A percentile compares a stretch with the other conserved stretches of the same genome.
These are phyloP conservation scores for Solanum clarkiae DNA, from an alignment of 257 asterid genomes.

Conservation along the genomic window DNA sequence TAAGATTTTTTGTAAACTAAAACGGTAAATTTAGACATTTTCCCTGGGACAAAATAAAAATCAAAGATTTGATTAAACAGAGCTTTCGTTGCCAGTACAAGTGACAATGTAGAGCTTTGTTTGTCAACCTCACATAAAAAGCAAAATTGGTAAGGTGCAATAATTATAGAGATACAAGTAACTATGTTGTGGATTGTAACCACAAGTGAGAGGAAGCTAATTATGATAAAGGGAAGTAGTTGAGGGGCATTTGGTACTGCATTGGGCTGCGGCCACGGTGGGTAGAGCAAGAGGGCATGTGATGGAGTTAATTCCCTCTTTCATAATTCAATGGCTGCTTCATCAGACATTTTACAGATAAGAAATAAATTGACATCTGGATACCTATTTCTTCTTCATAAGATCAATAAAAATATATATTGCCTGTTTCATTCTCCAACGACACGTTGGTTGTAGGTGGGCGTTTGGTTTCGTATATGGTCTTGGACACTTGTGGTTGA, in stretches of 20 bases:
- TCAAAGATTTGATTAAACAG: neutral
- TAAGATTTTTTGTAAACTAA: neutral
- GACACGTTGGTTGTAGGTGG: neutral
- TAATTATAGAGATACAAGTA: neutral
- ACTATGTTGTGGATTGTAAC: neutral
- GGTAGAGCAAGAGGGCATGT: neutral
- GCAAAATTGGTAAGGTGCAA: neutral
- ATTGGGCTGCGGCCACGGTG: slow-evolving; percentile 1
- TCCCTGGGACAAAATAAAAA: neutral
- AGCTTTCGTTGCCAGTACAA: neutral
- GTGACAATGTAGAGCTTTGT: neutral
- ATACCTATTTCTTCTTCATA: neutral
- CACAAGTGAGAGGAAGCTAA: neutral
- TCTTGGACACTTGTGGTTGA: neutral
- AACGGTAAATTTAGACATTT: neutral
- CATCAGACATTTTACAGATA: neutral
- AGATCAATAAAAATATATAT: neutral
- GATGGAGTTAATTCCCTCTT: neutral
- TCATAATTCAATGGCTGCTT: too few relatives aligned
- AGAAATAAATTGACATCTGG: neutral
- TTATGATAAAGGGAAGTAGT: neutral
- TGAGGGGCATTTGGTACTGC: neutral
- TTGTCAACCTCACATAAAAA: neutral
- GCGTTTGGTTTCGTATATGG: neutral
- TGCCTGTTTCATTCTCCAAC: neutral